Conservation (phyloP, 148 eudicot genomes). For the Vaccinium vitisidaea region DNA sequence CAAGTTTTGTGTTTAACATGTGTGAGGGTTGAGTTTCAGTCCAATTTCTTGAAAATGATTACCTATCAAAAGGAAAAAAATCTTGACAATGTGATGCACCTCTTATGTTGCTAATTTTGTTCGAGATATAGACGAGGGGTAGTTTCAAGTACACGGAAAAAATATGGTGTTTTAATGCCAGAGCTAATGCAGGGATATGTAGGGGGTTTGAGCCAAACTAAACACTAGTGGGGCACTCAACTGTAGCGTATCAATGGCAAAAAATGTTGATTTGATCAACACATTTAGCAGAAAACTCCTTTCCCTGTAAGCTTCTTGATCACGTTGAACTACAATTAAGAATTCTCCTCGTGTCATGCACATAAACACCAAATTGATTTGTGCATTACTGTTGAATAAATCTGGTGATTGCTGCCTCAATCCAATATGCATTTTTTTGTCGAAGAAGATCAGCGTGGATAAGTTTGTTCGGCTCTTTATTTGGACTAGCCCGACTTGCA, state of each 20-base stretch:
- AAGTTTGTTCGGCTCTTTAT: not conserved
- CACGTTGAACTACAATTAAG: not conserved
- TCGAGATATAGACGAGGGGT: not conserved
- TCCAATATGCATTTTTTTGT: not conserved
- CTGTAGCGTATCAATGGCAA: not conserved
- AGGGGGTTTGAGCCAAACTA: not conserved
- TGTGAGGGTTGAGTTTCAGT: not conserved
- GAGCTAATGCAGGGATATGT: not conserved
- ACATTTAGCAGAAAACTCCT: not conserved
- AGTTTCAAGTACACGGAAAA: not conserved
- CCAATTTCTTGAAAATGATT: not conserved
- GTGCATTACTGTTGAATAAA: not conserved
- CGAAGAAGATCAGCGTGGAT: not conserved
- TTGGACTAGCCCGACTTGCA: conserved; percentile 3
- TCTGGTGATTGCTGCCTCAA: not conserved
- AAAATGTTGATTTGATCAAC: not conserved
- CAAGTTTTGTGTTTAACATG: not conserved
- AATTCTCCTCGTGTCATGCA: not conserved
- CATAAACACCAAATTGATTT: not conserved
- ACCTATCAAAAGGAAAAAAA: not conserved
- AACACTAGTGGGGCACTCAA: not conserved
- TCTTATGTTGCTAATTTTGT: not conserved
- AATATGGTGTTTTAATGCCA: not conserved
- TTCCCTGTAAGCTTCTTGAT: not conserved
- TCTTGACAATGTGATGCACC: not conserved